These are phyloP conservation scores for Panaeolus cyanescens DNA, from an alignment of 768 basidiomycete genomes.

Conservation along the genomic window DNA sequence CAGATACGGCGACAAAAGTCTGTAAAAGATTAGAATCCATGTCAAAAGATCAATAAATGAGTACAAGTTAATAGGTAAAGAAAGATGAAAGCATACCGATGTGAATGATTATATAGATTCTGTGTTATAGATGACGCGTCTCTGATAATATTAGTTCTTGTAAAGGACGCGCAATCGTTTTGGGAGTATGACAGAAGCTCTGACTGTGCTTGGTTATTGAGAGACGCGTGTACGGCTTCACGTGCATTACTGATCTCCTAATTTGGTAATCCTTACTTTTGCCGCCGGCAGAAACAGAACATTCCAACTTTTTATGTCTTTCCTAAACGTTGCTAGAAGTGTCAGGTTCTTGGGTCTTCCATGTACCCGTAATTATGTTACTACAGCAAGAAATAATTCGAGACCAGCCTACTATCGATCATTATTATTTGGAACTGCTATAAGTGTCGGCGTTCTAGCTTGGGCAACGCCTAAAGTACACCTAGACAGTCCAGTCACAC, in stretches of 20 bases:
- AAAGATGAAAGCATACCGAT: constrained; percentile 6
- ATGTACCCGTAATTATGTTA: constrained; percentile 14
- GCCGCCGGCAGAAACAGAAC: not conserved
- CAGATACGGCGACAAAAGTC: not conserved
- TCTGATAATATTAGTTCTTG: constrained; percentile 8
- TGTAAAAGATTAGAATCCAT: not conserved
- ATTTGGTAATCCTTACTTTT: not conserved
- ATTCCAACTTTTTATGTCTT: constrained; percentile 16
- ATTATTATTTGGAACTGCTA: constrained; percentile 32
- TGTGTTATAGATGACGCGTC: constrained; percentile 25
- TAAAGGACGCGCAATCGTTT: constrained; percentile 25
- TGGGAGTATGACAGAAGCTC: not conserved
- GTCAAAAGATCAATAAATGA: not conserved
- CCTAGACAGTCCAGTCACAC: constrained; percentile 36
- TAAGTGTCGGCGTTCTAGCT: constrained; percentile 23
- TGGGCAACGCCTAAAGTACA: constrained; percentile 33
- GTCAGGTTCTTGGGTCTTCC: constrained; percentile 15
- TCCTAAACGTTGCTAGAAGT: constrained; percentile 14
- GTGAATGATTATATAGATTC: constrained; percentile 1
- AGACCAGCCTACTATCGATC: constrained; percentile 15
- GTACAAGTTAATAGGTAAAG: not conserved
- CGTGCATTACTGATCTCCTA: constrained; percentile 12
- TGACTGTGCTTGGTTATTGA: not conserved
- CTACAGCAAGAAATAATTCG: constrained; percentile 17
- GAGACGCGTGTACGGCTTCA: constrained; percentile 22